Evolutionary conservation across 306 rosid species (phyloP), one percentile per base, ranked within the genome.

Genomic region (Dryas alaskensis): DNA sequence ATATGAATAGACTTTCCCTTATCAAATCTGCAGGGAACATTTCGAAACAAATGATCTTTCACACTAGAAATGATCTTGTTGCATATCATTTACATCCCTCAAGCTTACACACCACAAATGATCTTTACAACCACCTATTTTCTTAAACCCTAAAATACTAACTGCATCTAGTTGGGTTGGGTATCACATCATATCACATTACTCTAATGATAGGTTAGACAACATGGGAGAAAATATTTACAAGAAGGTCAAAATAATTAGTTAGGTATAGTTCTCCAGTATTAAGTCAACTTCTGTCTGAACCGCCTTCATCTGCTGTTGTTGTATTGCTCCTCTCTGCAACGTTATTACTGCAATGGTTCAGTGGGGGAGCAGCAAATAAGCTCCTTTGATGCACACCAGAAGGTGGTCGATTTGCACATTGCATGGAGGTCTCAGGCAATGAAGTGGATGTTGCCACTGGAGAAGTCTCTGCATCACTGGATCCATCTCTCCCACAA

Each of bases 341-440:
- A 64, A 77, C 74, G 8, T 40, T 61, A 22, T 44, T 78, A 75
- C 75, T 87, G 81, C 90, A 79, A 39, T 80, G 93, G 54, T 89
- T 88, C 76, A 85, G 78, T 42, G 80, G 93, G n/a, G 89, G 92
- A 72, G 89, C 76, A 69, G 76, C 47, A 71, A 84, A 86, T 17
- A 81, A 75, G 76, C 82, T 84, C 76, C 69, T 89, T 27, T 78
- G 92, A 81, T 70, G 60, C 70, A 84, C 82, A 63, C 76, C 6
- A 79, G 79, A 60, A 81, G 77, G 51, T 11, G 74, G 61, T 16
- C 79, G 76, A 79, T 69, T 81, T 68, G 78, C 60, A 60, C 60
- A 62, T 66, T 39, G 72, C 2, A 85, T 40, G 64, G 79, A 53
- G 72, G 65, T 72, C 47, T 82, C 84, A 17, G 67, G 54, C 66